Conservation (phyloP, 2,329 filamentous ascomycete species). For the Ceratocystis cacaofunesta region DNA sequence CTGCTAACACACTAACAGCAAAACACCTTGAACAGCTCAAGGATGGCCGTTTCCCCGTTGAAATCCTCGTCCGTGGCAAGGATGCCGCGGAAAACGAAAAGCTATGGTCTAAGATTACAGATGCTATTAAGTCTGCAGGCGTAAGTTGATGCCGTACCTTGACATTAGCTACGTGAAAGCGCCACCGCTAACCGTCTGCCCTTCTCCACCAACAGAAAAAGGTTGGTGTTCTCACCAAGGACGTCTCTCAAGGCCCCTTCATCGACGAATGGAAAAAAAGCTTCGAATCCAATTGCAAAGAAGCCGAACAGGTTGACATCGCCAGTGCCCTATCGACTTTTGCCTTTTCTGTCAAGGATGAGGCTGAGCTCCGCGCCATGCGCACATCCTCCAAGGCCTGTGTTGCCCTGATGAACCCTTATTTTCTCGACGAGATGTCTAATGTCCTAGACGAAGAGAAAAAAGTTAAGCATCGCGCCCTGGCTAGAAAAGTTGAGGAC, state of each 20-base stretch:
- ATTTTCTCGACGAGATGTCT: conserved; percentile 97
- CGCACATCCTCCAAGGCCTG: conserved; percentile 88
- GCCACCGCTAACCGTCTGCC: conserved; percentile 9
- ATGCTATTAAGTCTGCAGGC: conserved; percentile 75
- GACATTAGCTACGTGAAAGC: background rate
- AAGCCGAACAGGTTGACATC: conserved; percentile 79
- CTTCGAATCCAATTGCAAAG: conserved; percentile 64
- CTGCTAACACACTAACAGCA: conserved; percentile 35
- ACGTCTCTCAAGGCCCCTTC: conserved; percentile 73
- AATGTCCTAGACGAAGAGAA: conserved; percentile 90
- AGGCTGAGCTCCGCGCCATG: conserved; percentile 84
- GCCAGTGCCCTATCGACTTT: conserved; percentile 64
- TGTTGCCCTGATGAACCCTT: conserved; percentile 86
- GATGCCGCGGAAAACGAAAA: conserved; percentile 84
- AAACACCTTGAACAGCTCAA: conserved; percentile 88
- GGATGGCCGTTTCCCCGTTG: conserved; percentile 79
- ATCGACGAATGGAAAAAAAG: conserved; percentile 90
- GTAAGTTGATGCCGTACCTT: conserved; percentile 35
- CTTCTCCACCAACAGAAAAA: conserved; percentile 49
- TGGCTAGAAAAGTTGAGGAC: conserved; percentile 75
- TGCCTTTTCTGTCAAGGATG: conserved; percentile 86
- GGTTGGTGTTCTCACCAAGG: conserved; percentile 73
- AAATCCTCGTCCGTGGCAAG: conserved; percentile 83
- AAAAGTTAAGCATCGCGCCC: conserved; percentile 77
- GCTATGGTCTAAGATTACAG: conserved; percentile 69